Evolutionary conservation across 176 grass and related monocot species (phyloP).

Genomic region (Rhynchospora pubera): DNA sequence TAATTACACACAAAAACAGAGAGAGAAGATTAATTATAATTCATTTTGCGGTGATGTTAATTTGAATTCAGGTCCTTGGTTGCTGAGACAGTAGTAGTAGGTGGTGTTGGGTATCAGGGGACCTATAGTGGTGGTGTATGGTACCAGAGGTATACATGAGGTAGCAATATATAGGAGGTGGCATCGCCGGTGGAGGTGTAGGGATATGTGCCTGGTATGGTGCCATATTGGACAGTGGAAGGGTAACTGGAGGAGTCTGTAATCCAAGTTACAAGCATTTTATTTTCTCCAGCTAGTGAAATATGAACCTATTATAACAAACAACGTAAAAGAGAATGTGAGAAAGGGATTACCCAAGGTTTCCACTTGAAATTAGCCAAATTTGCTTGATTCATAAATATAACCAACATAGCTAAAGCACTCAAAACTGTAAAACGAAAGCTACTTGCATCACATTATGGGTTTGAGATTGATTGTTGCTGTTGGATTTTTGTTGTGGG

Average conservation of each 20-base stretch:
- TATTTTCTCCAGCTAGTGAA: conserved; percentile 77
- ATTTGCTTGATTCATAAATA: not conserved
- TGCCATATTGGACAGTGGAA: conserved; percentile 85
- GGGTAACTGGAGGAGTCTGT: conserved; percentile 49
- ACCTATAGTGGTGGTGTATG: conserved; percentile 87
- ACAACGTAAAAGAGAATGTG: not conserved
- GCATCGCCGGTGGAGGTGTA: conserved; percentile 53
- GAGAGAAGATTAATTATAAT: not conserved
- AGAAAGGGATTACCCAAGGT: not conserved
- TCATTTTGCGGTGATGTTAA: conserved; percentile 64
- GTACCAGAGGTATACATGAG: conserved; percentile 74
- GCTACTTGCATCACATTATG: not conserved
- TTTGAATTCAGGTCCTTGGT: conserved; percentile 63
- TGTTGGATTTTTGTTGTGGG: no score
- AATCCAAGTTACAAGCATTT: conserved; percentile 79
- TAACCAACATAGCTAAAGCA: not conserved
- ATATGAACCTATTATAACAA: conserved; percentile 66
- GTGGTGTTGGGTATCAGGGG: conserved; percentile 52
- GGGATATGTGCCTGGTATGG: conserved; percentile 40
- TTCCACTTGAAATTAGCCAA: not conserved
- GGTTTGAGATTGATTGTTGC: no score
- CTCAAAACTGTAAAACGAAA: not conserved
- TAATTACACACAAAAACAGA: not conserved
- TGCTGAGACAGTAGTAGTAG: conserved; percentile 75
- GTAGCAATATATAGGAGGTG: conserved; percentile 82